Evolutionary conservation across 2,329 filamentous ascomycete species (phyloP), one percentile per base, ranked within the genome.

Genomic region (Pseudopyrenochaeta lycopersici): DNA sequence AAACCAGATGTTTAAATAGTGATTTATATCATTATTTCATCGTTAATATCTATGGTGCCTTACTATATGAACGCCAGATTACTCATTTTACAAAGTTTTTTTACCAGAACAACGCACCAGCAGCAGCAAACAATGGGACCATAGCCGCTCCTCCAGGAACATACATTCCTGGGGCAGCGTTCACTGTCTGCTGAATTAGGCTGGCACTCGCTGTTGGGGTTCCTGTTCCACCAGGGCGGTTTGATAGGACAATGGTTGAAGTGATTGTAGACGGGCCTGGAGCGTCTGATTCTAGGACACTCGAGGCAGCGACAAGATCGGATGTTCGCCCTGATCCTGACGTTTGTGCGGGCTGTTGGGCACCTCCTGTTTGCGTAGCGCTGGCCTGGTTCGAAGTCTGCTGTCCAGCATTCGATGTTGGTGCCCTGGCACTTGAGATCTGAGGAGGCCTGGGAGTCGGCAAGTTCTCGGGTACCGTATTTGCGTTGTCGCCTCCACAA

Each of bases 121-220:
- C 33, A 3, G 52, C 36, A 4, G 45, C 36, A 2, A 51, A 27
- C 39, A 57, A 21, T 2, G 17, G 31, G 29, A 15, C 39, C 30
- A 46, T 11, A 7, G 27, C 35, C 33, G 23, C 11, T 17, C 20
- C 18, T 30, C 33, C 17, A 9, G n/a, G 23, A 33, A 20, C n/a
- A 9, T 11, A 4, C 17, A 41, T 23, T 2, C 46, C 17, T 11
- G 48, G 10, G 3, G 54, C 64, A 40, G 51, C 54, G 52, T 62
- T 67, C 7, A 43, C 27, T 14, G 55, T 64, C 45, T 64, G 58
- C 50, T 63, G 43, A 4, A 44, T 36, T 1, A 21, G 47, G 10
- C 39, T 42, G 23, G 54, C 35, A 36, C 49, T 60, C 12, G 45
- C 46, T 2, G 55, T 57, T 10, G 40, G 40, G 23, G 43, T 49